phyloP scores from a whole-genome alignment of 441 rosid species.

The Codiaeum variegatum region DNA sequence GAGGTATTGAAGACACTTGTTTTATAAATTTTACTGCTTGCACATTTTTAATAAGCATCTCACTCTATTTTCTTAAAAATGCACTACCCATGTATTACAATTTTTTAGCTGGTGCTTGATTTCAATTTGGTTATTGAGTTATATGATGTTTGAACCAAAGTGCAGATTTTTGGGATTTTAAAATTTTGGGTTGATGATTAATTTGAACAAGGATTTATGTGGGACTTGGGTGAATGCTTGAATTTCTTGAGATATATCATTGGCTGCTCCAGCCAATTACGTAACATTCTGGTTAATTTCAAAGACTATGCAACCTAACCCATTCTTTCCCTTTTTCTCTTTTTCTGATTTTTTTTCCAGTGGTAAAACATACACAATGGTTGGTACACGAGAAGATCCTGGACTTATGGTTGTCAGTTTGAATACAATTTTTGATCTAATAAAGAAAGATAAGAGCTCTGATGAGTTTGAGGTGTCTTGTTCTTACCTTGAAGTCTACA shows the following conservation, averaged over 20 bases:
- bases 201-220: background rate
- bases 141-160: background rate
- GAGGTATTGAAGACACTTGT: constrained; percentile 41
- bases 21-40: background rate
- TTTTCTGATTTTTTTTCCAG: constrained; percentile 31
- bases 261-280: background rate
- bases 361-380: constrained; percentile 96
- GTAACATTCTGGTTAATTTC: background rate
- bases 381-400: constrained; percentile 77
- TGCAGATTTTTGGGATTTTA: background rate
- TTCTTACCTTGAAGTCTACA: constrained; percentile 93
- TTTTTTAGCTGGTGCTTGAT: background rate
- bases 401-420: constrained; percentile 96
- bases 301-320: background rate
- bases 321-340: background rate
- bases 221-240: background rate
- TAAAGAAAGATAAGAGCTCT: constrained; percentile 58
- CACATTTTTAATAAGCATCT: background rate
- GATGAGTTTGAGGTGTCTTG: constrained; percentile 80
- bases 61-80: background rate
- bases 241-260: background rate
- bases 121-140: background rate
- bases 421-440: constrained; percentile 70
- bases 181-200: background rate
- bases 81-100: background rate